Base-by-base conservation (phyloP, 306 rosid species). In the Cucumis melo region DNA sequence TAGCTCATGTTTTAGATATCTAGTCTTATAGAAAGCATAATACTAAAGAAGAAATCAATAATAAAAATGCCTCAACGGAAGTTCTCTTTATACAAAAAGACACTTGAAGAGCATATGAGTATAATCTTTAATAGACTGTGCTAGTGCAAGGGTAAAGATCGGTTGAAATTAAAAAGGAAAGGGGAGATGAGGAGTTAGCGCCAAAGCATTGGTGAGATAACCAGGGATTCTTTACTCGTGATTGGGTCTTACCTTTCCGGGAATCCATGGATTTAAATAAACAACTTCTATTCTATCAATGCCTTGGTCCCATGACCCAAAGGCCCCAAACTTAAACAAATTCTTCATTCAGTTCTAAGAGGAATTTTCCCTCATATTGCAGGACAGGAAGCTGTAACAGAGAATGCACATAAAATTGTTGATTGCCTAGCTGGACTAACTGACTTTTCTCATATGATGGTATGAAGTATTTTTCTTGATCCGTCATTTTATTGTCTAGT, bases 361-460 rank as follows among this genome's bases (percentile, higher is more conserved):
- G 78, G 20, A 21, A 36, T 34, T 54, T 67, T 54, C 41, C 71
- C 58, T 74, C 61, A 41, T 50, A n/a, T 55, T 82, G 89, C 90
- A 94, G 97, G 91, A 77, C 89, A 79, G 75, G 95, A 89, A 83
- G 88, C 87, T 76, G 90, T 84, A 46, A 57, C 81, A 19, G 96
- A 89, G 86, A 89, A 90, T 83, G 96, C 88, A 58, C 93, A 82
- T 79, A 81, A 81, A 56, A 74, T 91, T 78, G 65, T 90, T 82
- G 85, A 75, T 80, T 77, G 93, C 75, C 87, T 94, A 61, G 84
- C 88, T 56, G 77, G 75, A 71, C 96, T 94, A 10, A 74, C 85
- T 78, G 81, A 79, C 60, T 94, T 89, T 73, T 90, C 96, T 78
- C 90, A 94, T 87, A 91, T 82, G 88, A 86, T 84, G 98, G 98